These are phyloP conservation scores for barrel medic (Medicago truncatula) DNA, from an alignment of 306 rosid species.

Conservation along the genomic window MtrunA17r5.0-ANR NC_053049.1:28458001-28458500, in stretches of 20 bases:
- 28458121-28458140: slow-evolving; percentile 55
- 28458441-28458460: slow-evolving; percentile 50
- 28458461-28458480: slow-evolving; percentile 63
- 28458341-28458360: slow-evolving; percentile 55
- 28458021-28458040: slow-evolving; percentile 64
- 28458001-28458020: slow-evolving; percentile 55
- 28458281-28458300: slow-evolving; percentile 59
- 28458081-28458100: slow-evolving; percentile 51
- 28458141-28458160: slow-evolving; percentile 49
- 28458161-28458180: slow-evolving; percentile 61
- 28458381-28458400: slow-evolving; percentile 46
- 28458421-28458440: slow-evolving; percentile 49
- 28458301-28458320: slow-evolving; percentile 56
- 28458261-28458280: slow-evolving; percentile 57
- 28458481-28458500: slow-evolving; percentile 42
- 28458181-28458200: slow-evolving; percentile 59
- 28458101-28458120: slow-evolving; percentile 60
- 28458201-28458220: slow-evolving; percentile 45
- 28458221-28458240: slow-evolving; percentile 50
- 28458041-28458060: slow-evolving; percentile 65
- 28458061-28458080: slow-evolving; percentile 56
- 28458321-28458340: slow-evolving; percentile 65
- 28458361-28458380: slow-evolving; percentile 52
- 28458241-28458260: slow-evolving; percentile 56
- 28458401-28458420: slow-evolving; percentile 48